Evolutionary conservation across 2,329 filamentous ascomycete genomes (phyloP), one percentile per base, ranked within the genome.

Genomic region (Aspergillus hiratsukae): DNA sequence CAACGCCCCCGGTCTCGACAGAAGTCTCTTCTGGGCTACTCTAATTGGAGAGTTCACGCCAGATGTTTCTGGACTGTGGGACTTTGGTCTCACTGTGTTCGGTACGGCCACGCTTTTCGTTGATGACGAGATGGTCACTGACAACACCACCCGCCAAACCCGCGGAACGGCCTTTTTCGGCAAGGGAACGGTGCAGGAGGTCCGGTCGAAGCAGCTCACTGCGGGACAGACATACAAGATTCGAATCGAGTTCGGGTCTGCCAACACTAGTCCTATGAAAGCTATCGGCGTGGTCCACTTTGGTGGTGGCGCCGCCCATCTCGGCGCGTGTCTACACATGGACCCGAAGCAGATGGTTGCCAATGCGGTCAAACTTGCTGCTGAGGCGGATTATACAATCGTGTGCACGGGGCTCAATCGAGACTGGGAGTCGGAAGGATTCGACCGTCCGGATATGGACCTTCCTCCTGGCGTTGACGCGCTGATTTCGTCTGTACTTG

Each of bases 151-250:
- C 19, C 80, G 81, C 52, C 85, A 87, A 69, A 74, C 66, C 28
- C 77, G 80, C 14, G 83, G 84, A 6, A 81, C 83, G 41, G 80
- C 81, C 1, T 87, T 87, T 74, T 84, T 86, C 55, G 83, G 85
- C n/a, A 77, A 78, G n/a, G 84, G 82, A 2, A 87, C 83, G 0
- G 70, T 78, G 1, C 85, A 88, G 65, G 81, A 86, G 63, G 79
- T 80, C 48, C 83, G 83, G 14, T 58, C 54, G 21, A 61, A 57
- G 52, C 11, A 60, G 4, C 49, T 75, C 5, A 61, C 63, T 21
- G 69, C 68, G 3, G 70, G 69, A 4, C 61, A 56, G 31, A 59
- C 55, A 6, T 75, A 74, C 54, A 69, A 64, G 11, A 55, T 74
- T n/a, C 63, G 64, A 4, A 60, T 71, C 31, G 70, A 64, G 62